Evolutionary conservation across 1,139 yeast genomes (phyloP).

Genomic region (Candida sp.): DNA sequence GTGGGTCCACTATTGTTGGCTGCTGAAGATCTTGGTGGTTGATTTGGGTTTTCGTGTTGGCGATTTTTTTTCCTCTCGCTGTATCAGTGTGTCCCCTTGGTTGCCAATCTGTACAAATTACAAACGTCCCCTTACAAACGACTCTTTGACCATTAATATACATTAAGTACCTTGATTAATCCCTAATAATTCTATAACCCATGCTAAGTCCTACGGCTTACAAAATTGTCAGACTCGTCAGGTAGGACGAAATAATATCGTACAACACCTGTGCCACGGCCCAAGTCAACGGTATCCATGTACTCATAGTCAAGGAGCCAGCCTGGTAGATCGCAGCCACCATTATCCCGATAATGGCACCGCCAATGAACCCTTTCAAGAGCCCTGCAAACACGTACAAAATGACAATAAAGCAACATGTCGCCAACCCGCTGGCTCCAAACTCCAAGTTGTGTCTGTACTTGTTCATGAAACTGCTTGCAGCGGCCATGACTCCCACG

Average conservation of each 20-base stretch:
- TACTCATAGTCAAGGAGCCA: slow-evolving; percentile 82
- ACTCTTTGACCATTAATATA: too few species aligned
- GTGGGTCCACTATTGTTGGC: too few species aligned
- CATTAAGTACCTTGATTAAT: too few species aligned
- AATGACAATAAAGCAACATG: slow-evolving; percentile 39
- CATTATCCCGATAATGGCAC: slow-evolving; percentile 75
- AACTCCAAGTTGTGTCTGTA: slow-evolving; percentile 21
- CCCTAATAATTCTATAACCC: too few species aligned
- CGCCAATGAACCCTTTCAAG: slow-evolving; percentile 68
- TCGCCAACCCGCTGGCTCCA: slow-evolving; percentile 13
- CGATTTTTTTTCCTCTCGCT: background rate
- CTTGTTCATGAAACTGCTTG: slow-evolving; percentile 32
- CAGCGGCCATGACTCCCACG: slow-evolving; percentile 68
- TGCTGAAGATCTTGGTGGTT: background rate
- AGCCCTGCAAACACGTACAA: slow-evolving; percentile 59
- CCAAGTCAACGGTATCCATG: slow-evolving; percentile 93
- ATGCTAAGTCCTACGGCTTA: slow-evolving; percentile 11
- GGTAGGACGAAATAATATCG: slow-evolving; percentile 68
- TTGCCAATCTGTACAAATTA: background rate
- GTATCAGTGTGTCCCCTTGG: background rate
- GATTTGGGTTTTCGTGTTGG: background rate
- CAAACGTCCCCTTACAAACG: too few species aligned
- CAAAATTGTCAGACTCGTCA: slow-evolving; percentile 42
- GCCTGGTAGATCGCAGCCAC: slow-evolving; percentile 71
- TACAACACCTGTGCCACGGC: slow-evolving; percentile 69